phyloP scores from a whole-genome alignment of 2,329 filamentous ascomycete genomes.

The Fusarium virguliforme region DNA sequence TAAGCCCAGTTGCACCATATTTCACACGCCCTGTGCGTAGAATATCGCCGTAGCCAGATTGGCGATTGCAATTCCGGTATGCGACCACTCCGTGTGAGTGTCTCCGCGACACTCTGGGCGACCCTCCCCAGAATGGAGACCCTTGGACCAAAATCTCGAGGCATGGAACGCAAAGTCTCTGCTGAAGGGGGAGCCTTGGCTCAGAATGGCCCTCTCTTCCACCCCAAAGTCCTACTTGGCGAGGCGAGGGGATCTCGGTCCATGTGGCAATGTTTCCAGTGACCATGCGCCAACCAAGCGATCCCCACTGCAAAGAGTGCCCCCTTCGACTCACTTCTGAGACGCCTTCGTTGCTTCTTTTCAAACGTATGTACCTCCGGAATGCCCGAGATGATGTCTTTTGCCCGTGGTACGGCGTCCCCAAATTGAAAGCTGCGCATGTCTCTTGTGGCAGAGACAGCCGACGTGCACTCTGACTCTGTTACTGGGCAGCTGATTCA shows the following conservation, averaged over 20 bases:
- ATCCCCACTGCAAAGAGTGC: not conserved
- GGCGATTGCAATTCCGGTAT: not conserved
- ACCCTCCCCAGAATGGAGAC: not conserved
- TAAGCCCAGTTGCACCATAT: not conserved
- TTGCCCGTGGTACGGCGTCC: conserved; percentile 5
- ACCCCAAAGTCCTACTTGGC: not conserved
- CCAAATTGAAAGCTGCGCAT: not conserved
- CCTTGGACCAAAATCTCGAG: not conserved
- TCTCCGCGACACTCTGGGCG: not conserved
- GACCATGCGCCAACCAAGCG: conserved; percentile 14
- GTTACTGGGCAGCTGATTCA: not conserved
- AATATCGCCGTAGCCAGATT: conserved; percentile 1
- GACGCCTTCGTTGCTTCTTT: conserved; percentile 22
- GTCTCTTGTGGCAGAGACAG: not conserved
- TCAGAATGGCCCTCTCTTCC: conserved; percentile 2
- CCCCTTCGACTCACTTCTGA: conserved; percentile 1
- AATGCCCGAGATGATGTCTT: conserved; percentile 25
- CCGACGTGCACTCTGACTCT: not conserved
- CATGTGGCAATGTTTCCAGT: conserved; percentile 14
- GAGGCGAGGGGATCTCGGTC: conserved; percentile 11
- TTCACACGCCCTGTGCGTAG: not conserved
- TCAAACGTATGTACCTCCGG: conserved; percentile 15
- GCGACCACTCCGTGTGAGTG: not conserved
- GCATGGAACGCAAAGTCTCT: not conserved
- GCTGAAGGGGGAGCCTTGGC: not conserved